Conservation (phyloP, 2,329 filamentous ascomycete species). For the Sphaceloma murrayae region DNA sequence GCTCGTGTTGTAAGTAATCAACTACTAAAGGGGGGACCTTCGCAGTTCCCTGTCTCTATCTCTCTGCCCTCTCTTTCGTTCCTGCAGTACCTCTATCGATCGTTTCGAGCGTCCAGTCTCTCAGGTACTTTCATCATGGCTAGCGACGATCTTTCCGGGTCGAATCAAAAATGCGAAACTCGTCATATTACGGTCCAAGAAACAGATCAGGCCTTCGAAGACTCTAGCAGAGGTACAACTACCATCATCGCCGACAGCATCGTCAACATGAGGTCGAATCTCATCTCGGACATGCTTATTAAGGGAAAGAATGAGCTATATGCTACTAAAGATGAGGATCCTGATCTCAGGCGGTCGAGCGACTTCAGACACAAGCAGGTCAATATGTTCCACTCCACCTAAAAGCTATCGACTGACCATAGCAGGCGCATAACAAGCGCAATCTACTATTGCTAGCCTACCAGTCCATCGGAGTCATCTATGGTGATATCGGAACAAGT, state of each 20-base stretch:
- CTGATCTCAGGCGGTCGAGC: slow-evolving; percentile 22
- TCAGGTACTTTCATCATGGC: too few species aligned
- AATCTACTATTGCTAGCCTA: slow-evolving; percentile 46
- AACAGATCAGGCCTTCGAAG: too few species aligned
- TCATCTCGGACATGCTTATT: not conserved
- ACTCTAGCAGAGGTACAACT: too few species aligned
- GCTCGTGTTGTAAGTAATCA: too few species aligned
- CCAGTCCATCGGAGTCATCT: slow-evolving; percentile 57
- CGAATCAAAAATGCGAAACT: too few species aligned
- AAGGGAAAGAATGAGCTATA: not conserved
- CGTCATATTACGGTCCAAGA: too few species aligned
- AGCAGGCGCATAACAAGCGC: slow-evolving; percentile 27
- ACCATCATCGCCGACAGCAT: slow-evolving; percentile 7
- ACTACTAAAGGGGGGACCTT: too few species aligned
- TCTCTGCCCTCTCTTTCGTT: too few species aligned
- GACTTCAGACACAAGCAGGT: slow-evolving; percentile 24
- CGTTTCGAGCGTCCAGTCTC: too few species aligned
- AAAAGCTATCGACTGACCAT: not conserved
- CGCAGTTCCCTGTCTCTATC: too few species aligned
- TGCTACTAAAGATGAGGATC: slow-evolving; percentile 19
- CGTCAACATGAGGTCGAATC: slow-evolving; percentile 10
- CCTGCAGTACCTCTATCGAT: too few species aligned
- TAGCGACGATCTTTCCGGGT: too few species aligned
- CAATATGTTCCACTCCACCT: not conserved
- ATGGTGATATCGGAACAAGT: slow-evolving; percentile 58